Evolutionary conservation across 805 yeast genomes (phyloP).

Genomic region (Kodamaea fukazawae): DNA sequence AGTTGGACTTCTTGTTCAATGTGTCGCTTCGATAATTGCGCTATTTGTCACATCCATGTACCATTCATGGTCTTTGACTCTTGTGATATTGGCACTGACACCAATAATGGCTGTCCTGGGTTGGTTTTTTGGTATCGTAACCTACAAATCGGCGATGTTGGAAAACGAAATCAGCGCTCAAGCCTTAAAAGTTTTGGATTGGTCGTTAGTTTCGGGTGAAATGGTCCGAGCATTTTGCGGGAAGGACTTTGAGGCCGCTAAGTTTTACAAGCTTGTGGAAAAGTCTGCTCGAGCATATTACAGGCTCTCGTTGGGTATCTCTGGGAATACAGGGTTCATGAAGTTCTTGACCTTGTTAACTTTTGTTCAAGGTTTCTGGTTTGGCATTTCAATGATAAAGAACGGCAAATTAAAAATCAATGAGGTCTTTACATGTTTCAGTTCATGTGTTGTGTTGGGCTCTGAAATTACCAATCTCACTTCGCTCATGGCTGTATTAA

Average conservation of each 20-base stretch:
- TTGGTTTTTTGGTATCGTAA: conserved; percentile 47
- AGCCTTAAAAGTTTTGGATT: conserved; percentile 62
- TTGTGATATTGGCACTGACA: conserved; percentile 68
- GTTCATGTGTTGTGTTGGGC: conserved; percentile 75
- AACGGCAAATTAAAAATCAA: conserved; percentile 52
- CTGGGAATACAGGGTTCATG: conserved; percentile 55
- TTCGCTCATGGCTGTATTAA: conserved; percentile 56
- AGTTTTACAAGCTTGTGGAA: conserved; percentile 38
- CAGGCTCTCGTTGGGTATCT: conserved; percentile 44
- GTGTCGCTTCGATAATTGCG: conserved; percentile 51
- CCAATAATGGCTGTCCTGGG: conserved; percentile 63
- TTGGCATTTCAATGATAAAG: conserved; percentile 68
- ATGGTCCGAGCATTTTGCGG: conserved; percentile 64
- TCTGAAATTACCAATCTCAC: conserved; percentile 54
- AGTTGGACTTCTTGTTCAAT: conserved; percentile 54
- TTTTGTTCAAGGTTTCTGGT: conserved; percentile 93
- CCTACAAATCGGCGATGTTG: conserved; percentile 45
- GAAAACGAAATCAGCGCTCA: conserved; percentile 59
- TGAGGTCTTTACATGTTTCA: conserved; percentile 76
- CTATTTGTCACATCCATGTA: conserved; percentile 63
- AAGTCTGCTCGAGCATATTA: conserved; percentile 39
- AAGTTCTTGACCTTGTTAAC: conserved; percentile 61
- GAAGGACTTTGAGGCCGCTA: conserved; percentile 47
- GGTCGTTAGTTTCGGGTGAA: conserved; percentile 61
- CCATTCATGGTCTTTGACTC: conserved; percentile 82